Evolutionary conservation across 768 basidiomycete genomes (phyloP), one percentile per base, ranked within the genome.

Genomic region (Boletus barrowsii): DNA sequence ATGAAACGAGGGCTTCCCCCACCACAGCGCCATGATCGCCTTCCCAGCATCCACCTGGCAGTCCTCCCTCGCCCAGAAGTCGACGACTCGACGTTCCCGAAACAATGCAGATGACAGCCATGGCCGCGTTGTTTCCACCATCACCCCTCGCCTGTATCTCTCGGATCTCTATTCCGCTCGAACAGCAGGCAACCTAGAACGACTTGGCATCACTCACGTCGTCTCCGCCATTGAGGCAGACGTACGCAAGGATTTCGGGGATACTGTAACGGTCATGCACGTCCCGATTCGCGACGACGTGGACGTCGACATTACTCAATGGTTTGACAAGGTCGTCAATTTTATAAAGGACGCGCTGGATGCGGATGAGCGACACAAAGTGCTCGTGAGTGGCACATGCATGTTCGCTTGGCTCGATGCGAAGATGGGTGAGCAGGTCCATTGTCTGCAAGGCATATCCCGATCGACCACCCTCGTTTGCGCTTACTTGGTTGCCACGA

Each of bases 401-500:
- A 17, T 24, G 10, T 20, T 36, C 7, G 18, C 8, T 44, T 22
- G 40, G 37, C n/a, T 20, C 36, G 48, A 43, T 49, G 42, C 33
- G 42, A 53, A 30, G 40, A 45, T 37, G 44, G 10, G 17, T 33
- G 40, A 5, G 49, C 30, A 90, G 87, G 86, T 91, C 13, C 90
- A 92, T 67, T 91, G 90, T 66, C 69, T 83, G 39, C 82, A 84
- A 69, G 90, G 90, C 40, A 78, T 90, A 54, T 88, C 86, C 61
- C 79, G 90, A 22, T 88, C 86, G 41, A 79, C 89, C 1, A 89
- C 87, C 5, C 79, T 90, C 26, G 83, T 90, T 4, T 84, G 85
- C 57, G 90, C 87, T 49, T 91, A 89, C 69, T 73, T 87, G 41
- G 70, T 85, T 18, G 77, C 77, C 8, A 70, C 75, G 17, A 77